Evolutionary conservation across 2,329 filamentous ascomycete species (phyloP).

Genomic region (Tolypocladium sp.): DNA sequence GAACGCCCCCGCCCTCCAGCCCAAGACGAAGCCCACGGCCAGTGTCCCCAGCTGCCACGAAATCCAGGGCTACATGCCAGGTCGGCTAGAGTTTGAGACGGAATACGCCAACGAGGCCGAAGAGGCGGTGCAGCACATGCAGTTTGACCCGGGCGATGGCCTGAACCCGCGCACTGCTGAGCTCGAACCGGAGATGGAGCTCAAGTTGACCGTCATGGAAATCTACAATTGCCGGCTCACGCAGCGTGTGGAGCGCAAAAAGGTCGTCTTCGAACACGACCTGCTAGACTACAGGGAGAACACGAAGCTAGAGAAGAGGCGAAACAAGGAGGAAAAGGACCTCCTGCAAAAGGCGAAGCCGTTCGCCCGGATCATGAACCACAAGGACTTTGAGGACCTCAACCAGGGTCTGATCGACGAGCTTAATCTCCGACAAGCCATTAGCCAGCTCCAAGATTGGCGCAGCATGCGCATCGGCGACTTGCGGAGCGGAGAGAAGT

Average conservation of each 20-base stretch:
- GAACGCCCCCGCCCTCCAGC: constrained; percentile 70
- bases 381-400: constrained; percentile 78
- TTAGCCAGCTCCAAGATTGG: constrained; percentile 90
- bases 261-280: constrained; percentile 92
- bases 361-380: constrained; percentile 94
- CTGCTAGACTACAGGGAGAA: constrained; percentile 92
- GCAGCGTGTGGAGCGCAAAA: constrained; percentile 86
- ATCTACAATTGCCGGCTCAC: constrained; percentile 93
- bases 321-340: constrained; percentile 90
- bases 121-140: constrained; percentile 96
- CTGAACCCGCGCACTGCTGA: constrained; percentile 76
- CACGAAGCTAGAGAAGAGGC: constrained; percentile 80
- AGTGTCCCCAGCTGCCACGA: constrained; percentile 95
- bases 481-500: constrained; percentile 80
- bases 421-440: constrained; percentile 82
- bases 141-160: constrained; percentile 93
- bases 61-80: constrained; percentile 97
- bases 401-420: constrained; percentile 83
- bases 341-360: constrained; percentile 89
- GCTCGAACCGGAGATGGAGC: constrained; percentile 88
- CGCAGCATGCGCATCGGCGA: constrained; percentile 75
- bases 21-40: constrained; percentile 92
- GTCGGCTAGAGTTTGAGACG: constrained; percentile 92
- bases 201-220: constrained; percentile 97
- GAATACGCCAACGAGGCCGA: constrained; percentile 97